These are phyloP conservation scores for Fusarium sp. DNA, from an alignment of 2,329 filamentous ascomycete genomes.

Conservation along the genomic window DNA sequence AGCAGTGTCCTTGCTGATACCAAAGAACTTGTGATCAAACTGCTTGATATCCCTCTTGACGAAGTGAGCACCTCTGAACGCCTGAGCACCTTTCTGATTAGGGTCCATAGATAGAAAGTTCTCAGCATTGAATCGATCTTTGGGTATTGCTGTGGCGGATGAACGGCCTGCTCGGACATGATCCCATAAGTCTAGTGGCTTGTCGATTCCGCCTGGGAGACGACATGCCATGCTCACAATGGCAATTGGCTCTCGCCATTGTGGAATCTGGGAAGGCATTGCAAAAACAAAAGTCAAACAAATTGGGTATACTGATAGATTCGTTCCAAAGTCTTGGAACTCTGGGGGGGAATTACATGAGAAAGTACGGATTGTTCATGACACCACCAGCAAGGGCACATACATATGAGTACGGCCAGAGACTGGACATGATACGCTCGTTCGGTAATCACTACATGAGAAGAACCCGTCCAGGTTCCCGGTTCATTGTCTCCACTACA, in stretches of 20 bases:
- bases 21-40: conserved; percentile 45
- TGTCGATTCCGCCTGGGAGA: conserved; percentile 42
- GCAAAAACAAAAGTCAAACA: conserved; percentile 10
- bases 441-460: background rate
- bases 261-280: conserved; percentile 37
- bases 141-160: conserved; percentile 39
- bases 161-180: conserved; percentile 40
- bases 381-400: background rate
- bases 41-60: conserved; percentile 42
- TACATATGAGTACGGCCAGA: background rate
- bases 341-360: background rate
- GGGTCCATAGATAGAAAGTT: conserved; percentile 43
- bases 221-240: conserved; percentile 43
- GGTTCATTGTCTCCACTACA: background rate
- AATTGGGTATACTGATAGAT: background rate
- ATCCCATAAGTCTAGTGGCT: conserved; percentile 41
- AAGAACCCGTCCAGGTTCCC: background rate
- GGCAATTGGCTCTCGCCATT: conserved; percentile 43
- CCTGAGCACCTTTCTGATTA: conserved; percentile 40
- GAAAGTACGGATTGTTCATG: background rate
- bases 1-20: too few relatives aligned
- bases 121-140: conserved; percentile 42
- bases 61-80: conserved; percentile 41
- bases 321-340: background rate
- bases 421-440: background rate